phyloP scores from a whole-genome alignment of 495 filamentous ascomycete genomes.

The Symbiotaphrina buchneri region DNA sequence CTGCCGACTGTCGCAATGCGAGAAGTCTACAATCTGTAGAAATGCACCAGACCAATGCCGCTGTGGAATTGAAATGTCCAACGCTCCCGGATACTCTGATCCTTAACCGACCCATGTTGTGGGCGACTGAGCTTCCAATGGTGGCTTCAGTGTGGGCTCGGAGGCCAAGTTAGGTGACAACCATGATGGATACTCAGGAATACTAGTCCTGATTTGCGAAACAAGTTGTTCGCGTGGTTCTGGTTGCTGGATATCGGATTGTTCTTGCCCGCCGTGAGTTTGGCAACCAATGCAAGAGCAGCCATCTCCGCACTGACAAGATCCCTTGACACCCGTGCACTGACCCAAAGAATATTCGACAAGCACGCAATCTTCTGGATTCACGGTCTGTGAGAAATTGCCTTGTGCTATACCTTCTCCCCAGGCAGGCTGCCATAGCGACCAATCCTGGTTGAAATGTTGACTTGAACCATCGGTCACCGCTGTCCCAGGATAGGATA shows the following conservation, averaged over 20 bases:
- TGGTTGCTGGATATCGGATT: too few relatives aligned
- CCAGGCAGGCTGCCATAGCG: slow-evolving; percentile 8
- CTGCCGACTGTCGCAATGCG: too few relatives aligned
- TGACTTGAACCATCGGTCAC: background rate
- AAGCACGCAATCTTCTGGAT: slow-evolving; percentile 21
- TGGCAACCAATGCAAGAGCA: slow-evolving; percentile 27
- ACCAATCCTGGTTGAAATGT: slow-evolving; percentile 12
- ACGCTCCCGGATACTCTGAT: too few relatives aligned
- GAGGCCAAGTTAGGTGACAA: background rate
- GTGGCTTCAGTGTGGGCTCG: background rate
- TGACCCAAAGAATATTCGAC: slow-evolving; percentile 21
- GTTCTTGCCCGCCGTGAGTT: slow-evolving; percentile 23
- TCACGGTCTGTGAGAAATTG: too few relatives aligned
- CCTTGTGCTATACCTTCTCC: slow-evolving; percentile 11
- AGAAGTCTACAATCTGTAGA: too few relatives aligned
- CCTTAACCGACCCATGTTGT: too few relatives aligned
- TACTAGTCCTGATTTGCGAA: background rate
- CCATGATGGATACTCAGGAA: background rate
- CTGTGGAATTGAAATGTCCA: too few relatives aligned
- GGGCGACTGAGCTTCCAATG: too few relatives aligned
- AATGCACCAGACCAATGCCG: too few relatives aligned
- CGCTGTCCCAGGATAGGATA: background rate
- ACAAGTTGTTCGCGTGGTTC: too few relatives aligned
- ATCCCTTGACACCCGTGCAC: slow-evolving; percentile 21
- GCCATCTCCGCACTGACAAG: slow-evolving; percentile 24